Base-by-base conservation (phyloP, 164 flowering plant genomes). In the Vitis cinerea region DNA sequence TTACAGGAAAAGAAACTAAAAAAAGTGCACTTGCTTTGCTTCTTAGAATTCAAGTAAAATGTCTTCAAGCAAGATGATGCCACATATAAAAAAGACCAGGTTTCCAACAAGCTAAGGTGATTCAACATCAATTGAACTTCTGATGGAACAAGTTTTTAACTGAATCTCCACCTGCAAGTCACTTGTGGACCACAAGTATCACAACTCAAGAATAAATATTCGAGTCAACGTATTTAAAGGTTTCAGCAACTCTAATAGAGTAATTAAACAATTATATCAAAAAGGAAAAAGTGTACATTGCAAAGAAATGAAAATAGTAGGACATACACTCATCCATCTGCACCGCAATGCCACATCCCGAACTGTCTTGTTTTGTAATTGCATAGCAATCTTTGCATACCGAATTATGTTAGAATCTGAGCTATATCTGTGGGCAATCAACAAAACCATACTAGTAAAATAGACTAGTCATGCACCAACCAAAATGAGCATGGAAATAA, bases 261-360 rank as follows among this genome's bases (percentile, higher is more conserved):
- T 10, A 50, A 14, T 11, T 7, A 50, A 8, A 50, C 8, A 63
- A 27, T 23, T 10, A 55, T 54, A 17, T 27, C 53, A n/a, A 63
- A n/a, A 19, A 59, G 27, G 19, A 52, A 29, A 44, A 44, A 17
- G 6, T 7, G 13, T n/a, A 23, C 30, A 23, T 52, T 9, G 3
- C 16, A 15, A 23, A 71, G 66, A 17, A 61, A 75, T 14, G n/a
- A 29, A 55, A 62, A 37, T 16, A 2, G 52, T 10, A 54, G 31
- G 76, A 78, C 93, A 83, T 71, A 90, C 93, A 61, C 71, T 78
- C 91, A 87, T 87, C 93, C 91, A 90, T 75, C 84, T 80, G 75
- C 82, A 79, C 48, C 93, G 89, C 62, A 90, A 64, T 11, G 96
- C 96, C 48, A 88, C 88, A 84, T 90, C 96, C 44, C 96, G 73